Base-by-base conservation (phyloP, 1,284 basidiomycete species). In the Sporisorium sorghi region DNA sequence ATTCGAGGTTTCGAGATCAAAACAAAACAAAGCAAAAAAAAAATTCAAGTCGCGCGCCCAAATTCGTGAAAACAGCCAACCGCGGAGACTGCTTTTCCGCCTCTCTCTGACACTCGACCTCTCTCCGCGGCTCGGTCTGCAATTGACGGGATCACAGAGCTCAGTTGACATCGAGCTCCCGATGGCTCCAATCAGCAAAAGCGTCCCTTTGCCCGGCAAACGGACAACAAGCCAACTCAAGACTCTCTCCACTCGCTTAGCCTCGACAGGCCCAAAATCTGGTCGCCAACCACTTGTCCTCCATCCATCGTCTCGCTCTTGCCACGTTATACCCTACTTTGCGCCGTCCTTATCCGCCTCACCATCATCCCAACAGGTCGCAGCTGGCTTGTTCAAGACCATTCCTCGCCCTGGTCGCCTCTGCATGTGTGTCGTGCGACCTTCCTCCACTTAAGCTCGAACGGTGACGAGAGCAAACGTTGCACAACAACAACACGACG, bases 111-210 rank as follows among this genome's bases (percentile, higher is more conserved):
- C 23, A n/a, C n/a, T n/a, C n/a, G n/a, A 2, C 15, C 46, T 30
- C 47, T 23, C 47, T 33, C 47, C 47, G 47, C 47, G 30, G 47
- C 28, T 15, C 47, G 28, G 5, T 30, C 4, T 35, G n/a, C 21
- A 21, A 14, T 17, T 21, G 21, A 30, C 17, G 15, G 53, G 53
- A 55, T 55, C 53, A n/a, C n/a, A 55, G 39, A 37, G 52, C 53
- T 37, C 32, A 55, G 53, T 24, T 30, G 23, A 32, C 59, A 64
- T 58, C 62, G 56, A 48, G 33, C 40, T 51, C 62, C 62, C 62
- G 62, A 64, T 64, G 55, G 33, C 44, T 39, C 32, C 47, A 39
- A 48, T 40, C 15, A 17, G 52, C 49, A 52, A 40, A 30, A n/a
- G n/a, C n/a, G n/a, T n/a, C 9, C 26, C 48, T 33, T 40, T n/a